These are phyloP conservation scores for Geum urbanum DNA, from an alignment of 306 rosid species.

Conservation along the genomic window DNA sequence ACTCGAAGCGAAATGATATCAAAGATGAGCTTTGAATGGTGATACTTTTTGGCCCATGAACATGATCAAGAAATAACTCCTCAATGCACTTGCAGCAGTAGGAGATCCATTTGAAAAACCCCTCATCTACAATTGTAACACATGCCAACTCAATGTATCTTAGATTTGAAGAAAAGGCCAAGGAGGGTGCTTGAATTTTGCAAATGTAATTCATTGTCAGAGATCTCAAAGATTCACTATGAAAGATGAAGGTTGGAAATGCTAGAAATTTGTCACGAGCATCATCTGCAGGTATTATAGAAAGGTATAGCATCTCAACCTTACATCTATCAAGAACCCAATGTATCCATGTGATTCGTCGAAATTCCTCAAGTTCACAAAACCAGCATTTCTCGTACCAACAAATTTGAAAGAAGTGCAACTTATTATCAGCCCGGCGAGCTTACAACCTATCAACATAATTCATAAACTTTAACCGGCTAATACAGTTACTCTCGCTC, in stretches of 20 bases:
- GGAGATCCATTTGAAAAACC: not conserved
- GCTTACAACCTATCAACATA: not conserved
- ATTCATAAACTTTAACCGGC: not conserved
- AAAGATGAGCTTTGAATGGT: slow-evolving; percentile 1
- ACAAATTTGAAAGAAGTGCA: not conserved
- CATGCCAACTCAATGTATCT: not conserved
- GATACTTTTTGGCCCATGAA: not conserved
- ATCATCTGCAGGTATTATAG: no score
- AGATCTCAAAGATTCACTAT: not conserved
- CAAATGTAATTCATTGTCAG: not conserved
- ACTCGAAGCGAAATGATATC: not conserved
- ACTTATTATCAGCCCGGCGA: not conserved
- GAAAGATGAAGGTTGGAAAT: not conserved
- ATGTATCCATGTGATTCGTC: not conserved
- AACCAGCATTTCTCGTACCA: not conserved
- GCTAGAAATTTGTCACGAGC: no score
- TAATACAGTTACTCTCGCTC: not conserved
- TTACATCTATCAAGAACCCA: not conserved
- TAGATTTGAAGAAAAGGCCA: not conserved
- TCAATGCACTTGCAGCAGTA: not conserved
- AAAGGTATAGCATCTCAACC: not conserved
- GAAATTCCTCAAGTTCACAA: not conserved
- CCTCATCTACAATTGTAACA: not conserved
- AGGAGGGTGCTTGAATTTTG: not conserved
- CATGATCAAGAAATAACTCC: not conserved